Evolutionary conservation across 1,284 basidiomycete genomes (phyloP), one percentile per base, ranked within the genome.

Genomic region (Cutaneotrichosporon sp.): DNA sequence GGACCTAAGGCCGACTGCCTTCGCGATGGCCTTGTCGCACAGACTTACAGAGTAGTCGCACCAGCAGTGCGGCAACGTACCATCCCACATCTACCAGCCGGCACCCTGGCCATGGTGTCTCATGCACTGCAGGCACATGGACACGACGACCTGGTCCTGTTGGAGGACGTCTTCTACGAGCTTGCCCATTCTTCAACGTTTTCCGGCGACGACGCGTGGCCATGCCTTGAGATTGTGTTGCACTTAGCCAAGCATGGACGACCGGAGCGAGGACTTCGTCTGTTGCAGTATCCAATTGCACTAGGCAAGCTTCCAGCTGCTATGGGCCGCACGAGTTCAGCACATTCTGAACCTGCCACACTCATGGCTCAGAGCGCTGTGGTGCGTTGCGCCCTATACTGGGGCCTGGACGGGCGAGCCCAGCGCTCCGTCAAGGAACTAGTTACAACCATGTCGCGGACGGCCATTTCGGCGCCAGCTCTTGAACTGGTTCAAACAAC

Each of bases 201-300:
- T 55, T 49, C 59, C 4, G 38, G 46, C 2, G 51, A 59, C 10
- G 49, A 54, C 7, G 35, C 35, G 3, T 66, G 63, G 58, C 47
- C 51, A 12, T 46, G 59, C 4, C 45, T 66, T 18, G 51, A 59
- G 30, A 56, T 63, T 39, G 44, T 58, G 15, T 49, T 60, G 13
- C 51, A 60, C 33, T 47, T 64, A 10, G 33, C 51, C 1, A 46
- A 39, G 23, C 21, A 44, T 8, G 53, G 55, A 1, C 42, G 38
- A 1, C 21, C 45, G 7, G 51, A 58, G 21, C 41, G 46, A 4
- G 59, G 61, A 0, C 49, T 64, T 5, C 39, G 49, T 12, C 55
- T 64, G 26, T 44, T 66, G 10, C 53, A 60, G 30, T 51, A 55
- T n/a, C 53, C 63, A 5, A 38, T 66, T 18, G 49, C 51, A 10